Base-by-base conservation (phyloP, 352 stramenopile species). In the Aphanomyces stellatus region DNA sequence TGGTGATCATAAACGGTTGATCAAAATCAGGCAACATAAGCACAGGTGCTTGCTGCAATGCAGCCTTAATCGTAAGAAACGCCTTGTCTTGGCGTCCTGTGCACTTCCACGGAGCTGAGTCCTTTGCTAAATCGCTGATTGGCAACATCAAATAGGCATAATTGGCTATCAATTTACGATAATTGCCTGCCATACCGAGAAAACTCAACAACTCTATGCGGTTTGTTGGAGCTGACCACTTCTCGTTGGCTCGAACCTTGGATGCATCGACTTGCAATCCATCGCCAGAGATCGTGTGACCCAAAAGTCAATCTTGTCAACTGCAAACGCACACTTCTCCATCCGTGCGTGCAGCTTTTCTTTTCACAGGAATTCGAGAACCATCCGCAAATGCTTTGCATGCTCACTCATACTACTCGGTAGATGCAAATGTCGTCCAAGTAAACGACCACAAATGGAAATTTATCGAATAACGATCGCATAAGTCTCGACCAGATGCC, bases 101-200 rank as follows among this genome's bases (percentile, higher is more conserved):
- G 55, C 62, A 70, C 22, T 17, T 17, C 69, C 60, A 69, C 17
- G 53, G 0, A 40, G n/a, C 27, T 19, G 13, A 8, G 6, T 35
- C 34, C 48, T 69, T 70, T 10, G 59, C 61, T 5, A 69, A 51
- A 19, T 65, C 37, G 27, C 53, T 28, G 1, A 62, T 51, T 51
- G 53, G 53, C 2, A 43, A 46, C 15, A 48, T 48, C 19, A 62
- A 30, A 19, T 61, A 30, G 6, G 64, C 69, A 37, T 62, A 76
- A 13, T 64, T 35, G 15, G 28, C 35, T 1, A 76, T 57, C 30
- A 72, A 72, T 7, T 62, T 61, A 2, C 69, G 49, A 62, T 76
- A 76, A 42, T 59, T 74, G 8, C 63, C 69, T 6, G 63, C 51
- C 4, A 72, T 41, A n/a, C 62, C 69, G 13, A 76, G 68, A 25